These are phyloP conservation scores for Scenedesmus sp. DNA, from an alignment of 163 green algal species.

Conservation along the genomic window DNA sequence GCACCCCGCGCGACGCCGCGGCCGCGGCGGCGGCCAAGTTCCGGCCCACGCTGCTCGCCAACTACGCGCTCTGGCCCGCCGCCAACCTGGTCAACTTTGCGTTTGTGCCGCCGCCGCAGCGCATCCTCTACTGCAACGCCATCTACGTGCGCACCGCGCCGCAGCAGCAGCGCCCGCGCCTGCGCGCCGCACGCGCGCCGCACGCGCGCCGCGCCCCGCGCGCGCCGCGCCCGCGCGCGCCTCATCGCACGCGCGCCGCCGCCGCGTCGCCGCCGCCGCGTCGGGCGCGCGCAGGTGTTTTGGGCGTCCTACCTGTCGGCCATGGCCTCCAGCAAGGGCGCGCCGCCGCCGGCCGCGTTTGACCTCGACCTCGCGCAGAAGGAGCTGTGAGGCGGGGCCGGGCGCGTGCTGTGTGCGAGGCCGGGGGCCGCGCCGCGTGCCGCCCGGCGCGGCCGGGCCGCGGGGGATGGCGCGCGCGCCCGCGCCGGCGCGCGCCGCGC, in stretches of 20 bases:
- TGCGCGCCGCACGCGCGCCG: too few species aligned
- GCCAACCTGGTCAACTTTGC: constrained; percentile 78
- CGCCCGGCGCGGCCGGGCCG: too few species aligned
- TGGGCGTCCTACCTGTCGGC: constrained; percentile 55
- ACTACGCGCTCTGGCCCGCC: constrained; percentile 49
- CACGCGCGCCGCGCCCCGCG: too few species aligned
- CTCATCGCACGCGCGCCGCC: too few species aligned
- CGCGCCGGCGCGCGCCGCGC: too few species aligned
- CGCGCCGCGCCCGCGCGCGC: too few species aligned
- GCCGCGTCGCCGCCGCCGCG: too few species aligned
- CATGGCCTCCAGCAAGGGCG: constrained; percentile 43
- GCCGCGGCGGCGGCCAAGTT: constrained; percentile 42
- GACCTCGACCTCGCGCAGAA: constrained; percentile 30
- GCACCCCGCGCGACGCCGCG: not conserved
- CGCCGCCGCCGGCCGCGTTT: not conserved
- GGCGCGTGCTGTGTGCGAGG: too few species aligned
- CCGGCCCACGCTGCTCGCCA: constrained; percentile 48
- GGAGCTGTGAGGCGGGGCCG: constrained; percentile 11
- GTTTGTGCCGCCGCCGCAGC: constrained; percentile 70
- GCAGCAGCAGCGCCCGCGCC: too few species aligned
- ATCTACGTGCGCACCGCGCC: constrained; percentile 54
- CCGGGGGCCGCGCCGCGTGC: too few species aligned
- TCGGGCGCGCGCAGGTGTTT: constrained; percentile 53
- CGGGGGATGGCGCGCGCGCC: too few species aligned
- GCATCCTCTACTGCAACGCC: constrained; percentile 78